Conservation (phyloP, 352 stramenopile species). For the Phytophthora cactorum region DNA sequence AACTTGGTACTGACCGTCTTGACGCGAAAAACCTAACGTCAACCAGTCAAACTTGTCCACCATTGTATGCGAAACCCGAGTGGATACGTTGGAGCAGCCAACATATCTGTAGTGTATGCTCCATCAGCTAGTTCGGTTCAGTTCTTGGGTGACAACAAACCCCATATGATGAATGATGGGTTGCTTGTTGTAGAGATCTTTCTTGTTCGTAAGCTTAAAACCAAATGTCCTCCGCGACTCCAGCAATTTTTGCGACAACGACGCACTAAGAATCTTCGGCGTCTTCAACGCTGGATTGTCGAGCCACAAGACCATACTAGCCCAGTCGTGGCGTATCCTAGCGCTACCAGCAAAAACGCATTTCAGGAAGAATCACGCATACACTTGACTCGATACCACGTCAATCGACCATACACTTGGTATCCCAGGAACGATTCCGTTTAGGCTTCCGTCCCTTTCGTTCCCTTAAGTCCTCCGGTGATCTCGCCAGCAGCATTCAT, state of each 20-base stretch:
- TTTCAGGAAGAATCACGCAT: background rate
- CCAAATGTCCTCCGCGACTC: background rate
- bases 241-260: background rate
- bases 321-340: background rate
- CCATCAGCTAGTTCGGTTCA: background rate
- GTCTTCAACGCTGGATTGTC: constrained; percentile 8
- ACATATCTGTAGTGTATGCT: too few species aligned
- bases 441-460: background rate
- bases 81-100: too few species aligned
- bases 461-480: background rate
- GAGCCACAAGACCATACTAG: constrained; percentile 11
- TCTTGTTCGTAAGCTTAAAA: background rate
- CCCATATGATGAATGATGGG: background rate
- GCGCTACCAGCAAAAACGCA: background rate
- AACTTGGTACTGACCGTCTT: too few species aligned
- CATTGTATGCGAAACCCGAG: too few species aligned
- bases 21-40: too few species aligned
- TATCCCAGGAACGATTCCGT: background rate
- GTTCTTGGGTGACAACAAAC: background rate
- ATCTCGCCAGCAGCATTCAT: too few species aligned
- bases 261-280: background rate
- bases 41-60: too few species aligned
- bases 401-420: constrained; percentile 19
- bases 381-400: constrained; percentile 4
- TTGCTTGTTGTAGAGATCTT: background rate